Base-by-base conservation (phyloP, 1,284 basidiomycete species). In the Hymenochaete sp. region DNA sequence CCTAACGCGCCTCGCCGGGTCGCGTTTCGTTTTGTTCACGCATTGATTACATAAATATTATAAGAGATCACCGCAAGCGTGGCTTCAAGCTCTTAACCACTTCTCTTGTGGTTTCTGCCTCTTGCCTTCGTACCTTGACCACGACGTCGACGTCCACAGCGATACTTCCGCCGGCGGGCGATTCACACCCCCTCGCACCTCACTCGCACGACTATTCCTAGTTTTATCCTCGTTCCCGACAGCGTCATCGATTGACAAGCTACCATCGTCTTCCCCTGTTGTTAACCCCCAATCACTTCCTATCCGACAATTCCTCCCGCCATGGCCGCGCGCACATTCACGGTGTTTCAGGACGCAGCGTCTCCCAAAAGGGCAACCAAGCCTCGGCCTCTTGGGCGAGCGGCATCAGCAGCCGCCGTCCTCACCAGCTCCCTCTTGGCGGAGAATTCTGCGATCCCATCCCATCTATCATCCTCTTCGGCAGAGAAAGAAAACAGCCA, bases 401-500 rank as follows among this genome's bases (percentile, higher is more conserved):
- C 37, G 4, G 38, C 27, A 2, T 45, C 39, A 25, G 47, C 35
- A n/a, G 22, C 25, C 10, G 32, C 35, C 13, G 38, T 41, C 21
- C 28, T 38, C 21, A 26, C 16, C 14, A 21, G 22, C 24, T 37
- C 42, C 16, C 48, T 14, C 35, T 45, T 48, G 28, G 48, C 33
- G n/a, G 40, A 28, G 33, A 47, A 9, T 19, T 37, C 14, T 40
- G 52, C 4, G 55, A 60, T 51, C 63, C n/a, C n/a, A n/a, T n/a
- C n/a, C n/a, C n/a, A n/a, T n/a, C n/a, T n/a, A n/a, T 5, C 32
- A 8, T 6, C 32, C 5, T 64, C 49, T 64, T 47, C 39, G 49
- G 61, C 47, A 43, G 80, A 85, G 65, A 87, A 87, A 67, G 83
- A 87, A 62, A 87, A 87, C 57, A 65, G 79, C 38, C 70, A 86